Conservation (phyloP, 768 basidiomycete species). For the Lactarius indigo region DNA sequence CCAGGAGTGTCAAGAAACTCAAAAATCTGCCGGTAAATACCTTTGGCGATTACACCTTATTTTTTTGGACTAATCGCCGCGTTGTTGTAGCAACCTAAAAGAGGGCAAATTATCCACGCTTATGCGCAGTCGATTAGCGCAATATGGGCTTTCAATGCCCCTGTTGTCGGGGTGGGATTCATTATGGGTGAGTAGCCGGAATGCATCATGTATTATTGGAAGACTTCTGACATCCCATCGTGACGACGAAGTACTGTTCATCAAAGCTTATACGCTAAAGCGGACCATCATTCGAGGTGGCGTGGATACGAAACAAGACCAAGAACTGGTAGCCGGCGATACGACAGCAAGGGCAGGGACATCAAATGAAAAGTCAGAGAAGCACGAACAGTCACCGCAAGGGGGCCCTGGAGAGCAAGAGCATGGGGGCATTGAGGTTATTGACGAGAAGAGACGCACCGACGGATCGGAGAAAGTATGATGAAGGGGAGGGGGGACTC, state of each 20-base stretch:
- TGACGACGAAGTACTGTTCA: slow-evolving; percentile 31
- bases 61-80: background rate
- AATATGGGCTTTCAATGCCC: slow-evolving; percentile 40
- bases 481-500: background rate
- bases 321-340: slow-evolving; percentile 16
- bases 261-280: slow-evolving; percentile 38
- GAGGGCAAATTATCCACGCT: slow-evolving; percentile 37
- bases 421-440: background rate
- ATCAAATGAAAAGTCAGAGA: slow-evolving; percentile 11
- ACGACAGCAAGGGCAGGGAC: slow-evolving; percentile 3
- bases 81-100: slow-evolving; percentile 29
- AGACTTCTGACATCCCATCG: background rate
- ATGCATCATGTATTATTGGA: background rate
- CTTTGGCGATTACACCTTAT: background rate
- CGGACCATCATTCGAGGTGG: slow-evolving; percentile 25
- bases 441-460: background rate
- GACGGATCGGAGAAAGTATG: slow-evolving; percentile 1
- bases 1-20: slow-evolving; percentile 31
- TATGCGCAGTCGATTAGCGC: slow-evolving; percentile 37
- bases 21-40: slow-evolving; percentile 26
- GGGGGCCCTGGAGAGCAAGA: background rate
- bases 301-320: slow-evolving; percentile 27
- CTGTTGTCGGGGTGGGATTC: slow-evolving; percentile 33
- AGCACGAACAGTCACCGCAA: background rate
- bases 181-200: slow-evolving; percentile 28